These are phyloP conservation scores for Prunus yedoensis DNA, from an alignment of 331 rosid species.

Conservation along the genomic window DNA sequence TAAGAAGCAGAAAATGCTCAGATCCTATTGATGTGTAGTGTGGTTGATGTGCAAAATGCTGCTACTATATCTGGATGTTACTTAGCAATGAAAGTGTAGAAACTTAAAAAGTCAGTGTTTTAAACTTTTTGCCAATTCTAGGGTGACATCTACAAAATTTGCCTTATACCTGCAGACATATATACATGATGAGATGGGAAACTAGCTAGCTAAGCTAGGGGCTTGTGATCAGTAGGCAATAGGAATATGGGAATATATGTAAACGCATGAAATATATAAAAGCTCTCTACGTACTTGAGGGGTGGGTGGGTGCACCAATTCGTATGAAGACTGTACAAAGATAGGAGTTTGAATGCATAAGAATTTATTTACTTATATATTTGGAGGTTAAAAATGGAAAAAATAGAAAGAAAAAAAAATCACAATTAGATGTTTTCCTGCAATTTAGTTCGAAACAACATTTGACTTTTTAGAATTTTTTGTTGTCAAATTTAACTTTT, in stretches of 20 bases:
- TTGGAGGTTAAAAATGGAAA: too few relatives aligned
- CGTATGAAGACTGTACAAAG: too few relatives aligned
- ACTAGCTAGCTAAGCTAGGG: not conserved
- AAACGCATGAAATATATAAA: not conserved
- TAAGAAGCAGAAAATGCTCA: conserved; percentile 26
- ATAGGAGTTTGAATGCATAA: too few relatives aligned
- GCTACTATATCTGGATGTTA: conserved; percentile 45
- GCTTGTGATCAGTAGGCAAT: not conserved
- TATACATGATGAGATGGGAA: conserved; percentile 1
- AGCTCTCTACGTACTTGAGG: not conserved
- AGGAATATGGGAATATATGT: not conserved
- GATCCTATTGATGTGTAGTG: conserved; percentile 21
- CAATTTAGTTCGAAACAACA: too few relatives aligned
- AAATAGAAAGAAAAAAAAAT: too few relatives aligned
- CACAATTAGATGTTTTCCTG: too few relatives aligned
- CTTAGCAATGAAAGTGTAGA: conserved; percentile 43
- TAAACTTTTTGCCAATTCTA: conserved; percentile 37
- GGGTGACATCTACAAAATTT: conserved; percentile 22
- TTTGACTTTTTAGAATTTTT: too few relatives aligned
- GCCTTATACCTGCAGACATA: conserved; percentile 13
- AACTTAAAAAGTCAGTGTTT: conserved; percentile 31
- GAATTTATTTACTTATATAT: too few relatives aligned
- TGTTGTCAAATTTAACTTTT: too few relatives aligned
- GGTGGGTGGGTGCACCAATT: not conserved
- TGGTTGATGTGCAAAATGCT: conserved; percentile 15